Evolutionary conservation across 306 rosid species (phyloP), one percentile per base, ranked within the genome.

Genomic region (Hylodesmum podocarpum): DNA sequence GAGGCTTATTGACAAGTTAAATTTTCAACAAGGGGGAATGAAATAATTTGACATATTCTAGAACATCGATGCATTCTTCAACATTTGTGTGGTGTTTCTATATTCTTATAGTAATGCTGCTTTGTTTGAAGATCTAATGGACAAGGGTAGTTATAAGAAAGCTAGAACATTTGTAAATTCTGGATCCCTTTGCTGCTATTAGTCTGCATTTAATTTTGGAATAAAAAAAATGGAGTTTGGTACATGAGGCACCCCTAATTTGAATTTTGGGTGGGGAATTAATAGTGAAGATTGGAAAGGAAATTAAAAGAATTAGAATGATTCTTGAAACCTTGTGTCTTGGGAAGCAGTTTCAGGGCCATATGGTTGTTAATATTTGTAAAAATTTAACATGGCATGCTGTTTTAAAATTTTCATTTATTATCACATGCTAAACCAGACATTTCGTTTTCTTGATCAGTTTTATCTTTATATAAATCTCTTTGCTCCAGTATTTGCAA

Each of bases 301-400:
- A 36, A 36, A 36, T 36, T 6, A 36, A 36, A 36, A 19, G 53
- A 46, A 27, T 66, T 65, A 18, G 70, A 76, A 66, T 49, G 53
- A 25, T 80, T 50, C 40, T 58, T 14, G 19, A 62, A 70, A 31
- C n/a, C n/a, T 66, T 62, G 39, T 70, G 43, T 22, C 78, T 82
- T 76, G 28, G 73, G 31, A 70, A 47, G 76, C 71, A 51, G 19
- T 49, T 72, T 82, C 44, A 57, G 61, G 83, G 77, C 65, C 75
- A 59, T 53, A 29, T 55, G 28, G 63, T 10, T 47, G 33, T 61
- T 27, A 29, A 15, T 61, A 53, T 70, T 53, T 58, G 62, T 63
- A 57, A 27, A 44, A 44, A 58, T 44, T 50, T 50, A 54, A 47
- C 69, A 49, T 40, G 44, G 5, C 22, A 41, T 16, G 67, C 62